phyloP scores from a whole-genome alignment of 768 basidiomycete genomes.

The Sporobolomyces pararoseus region DNA sequence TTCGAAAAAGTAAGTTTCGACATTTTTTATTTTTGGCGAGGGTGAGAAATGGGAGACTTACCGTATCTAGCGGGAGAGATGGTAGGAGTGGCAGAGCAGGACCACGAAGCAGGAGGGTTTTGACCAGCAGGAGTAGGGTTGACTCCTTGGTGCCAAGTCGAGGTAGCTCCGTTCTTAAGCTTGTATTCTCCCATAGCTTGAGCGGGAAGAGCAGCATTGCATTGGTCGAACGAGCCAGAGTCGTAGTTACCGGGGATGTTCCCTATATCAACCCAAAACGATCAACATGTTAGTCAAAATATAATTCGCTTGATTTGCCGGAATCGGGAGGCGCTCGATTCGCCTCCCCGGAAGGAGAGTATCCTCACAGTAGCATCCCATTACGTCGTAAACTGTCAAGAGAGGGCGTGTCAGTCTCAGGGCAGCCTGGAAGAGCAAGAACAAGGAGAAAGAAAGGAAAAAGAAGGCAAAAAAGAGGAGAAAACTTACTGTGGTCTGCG shows the following conservation, averaged over 20 bases:
- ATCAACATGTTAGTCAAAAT: too few species aligned
- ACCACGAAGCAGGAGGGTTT: conserved; percentile 15
- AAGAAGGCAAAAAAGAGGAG: too few species aligned
- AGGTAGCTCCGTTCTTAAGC: conserved; percentile 50
- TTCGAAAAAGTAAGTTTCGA: too few species aligned
- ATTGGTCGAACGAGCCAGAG: conserved; percentile 51
- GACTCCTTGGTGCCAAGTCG: conserved; percentile 60
- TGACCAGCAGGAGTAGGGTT: conserved; percentile 28
- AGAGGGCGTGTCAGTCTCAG: too few species aligned
- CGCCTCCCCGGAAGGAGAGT: too few species aligned
- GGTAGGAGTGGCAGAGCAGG: conserved; percentile 10
- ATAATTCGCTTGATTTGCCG: too few species aligned
- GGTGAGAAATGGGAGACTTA: neutral
- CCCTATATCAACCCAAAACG: too few species aligned
- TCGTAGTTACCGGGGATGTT: conserved; percentile 55
- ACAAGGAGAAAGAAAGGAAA: conserved; percentile 53
- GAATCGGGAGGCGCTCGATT: too few species aligned
- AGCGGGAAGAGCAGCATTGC: conserved; percentile 30
- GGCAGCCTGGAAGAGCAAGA: too few species aligned
- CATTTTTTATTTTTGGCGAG: too few species aligned
- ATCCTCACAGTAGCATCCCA: conserved; percentile 38
- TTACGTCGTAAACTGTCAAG: conserved; percentile 58
- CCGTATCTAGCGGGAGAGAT: conserved; percentile 19
- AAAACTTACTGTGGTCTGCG: conserved; percentile 14
- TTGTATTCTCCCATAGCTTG: conserved; percentile 48